Evolutionary conservation across 768 basidiomycete species (phyloP).

Genomic region (Psilocybe cubensis): DNA sequence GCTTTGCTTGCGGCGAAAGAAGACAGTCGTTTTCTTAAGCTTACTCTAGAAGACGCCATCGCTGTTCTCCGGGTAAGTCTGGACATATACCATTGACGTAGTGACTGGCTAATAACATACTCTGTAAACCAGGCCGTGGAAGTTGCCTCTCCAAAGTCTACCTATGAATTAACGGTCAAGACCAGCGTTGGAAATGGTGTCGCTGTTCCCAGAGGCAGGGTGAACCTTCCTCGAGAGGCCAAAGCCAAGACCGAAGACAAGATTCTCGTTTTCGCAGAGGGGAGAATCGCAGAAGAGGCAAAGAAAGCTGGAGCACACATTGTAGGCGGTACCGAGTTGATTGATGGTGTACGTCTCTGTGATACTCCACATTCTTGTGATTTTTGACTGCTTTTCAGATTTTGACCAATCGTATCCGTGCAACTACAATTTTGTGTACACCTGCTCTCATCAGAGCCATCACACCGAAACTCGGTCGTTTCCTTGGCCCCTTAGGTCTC

Average conservation of each 20-base stretch:
- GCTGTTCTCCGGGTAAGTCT: constrained; percentile 67
- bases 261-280: constrained; percentile 94
- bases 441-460: constrained; percentile 79
- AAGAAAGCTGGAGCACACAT: constrained; percentile 86
- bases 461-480: constrained; percentile 77
- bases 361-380: neutral
- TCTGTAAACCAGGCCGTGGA: constrained; percentile 69
- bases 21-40: constrained; percentile 66
- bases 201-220: constrained; percentile 87
- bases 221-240: constrained; percentile 81
- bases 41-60: constrained; percentile 69
- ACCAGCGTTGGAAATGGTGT: constrained; percentile 80
- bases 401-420: constrained; percentile 70
- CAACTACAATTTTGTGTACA: constrained; percentile 85
- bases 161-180: constrained; percentile 81
- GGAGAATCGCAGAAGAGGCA: constrained; percentile 80
- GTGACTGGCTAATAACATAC: constrained; percentile 1
- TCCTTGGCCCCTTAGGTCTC: constrained; percentile 84
- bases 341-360: constrained; percentile 76
- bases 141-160: constrained; percentile 73
- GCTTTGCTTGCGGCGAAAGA: constrained; percentile 56
- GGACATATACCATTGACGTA: neutral
- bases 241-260: constrained; percentile 72
- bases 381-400: constrained; percentile 49
- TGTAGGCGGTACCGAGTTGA: constrained; percentile 89